Evolutionary conservation across 306 rosid species (phyloP).

Genomic region (Quercus parvula): DNA sequence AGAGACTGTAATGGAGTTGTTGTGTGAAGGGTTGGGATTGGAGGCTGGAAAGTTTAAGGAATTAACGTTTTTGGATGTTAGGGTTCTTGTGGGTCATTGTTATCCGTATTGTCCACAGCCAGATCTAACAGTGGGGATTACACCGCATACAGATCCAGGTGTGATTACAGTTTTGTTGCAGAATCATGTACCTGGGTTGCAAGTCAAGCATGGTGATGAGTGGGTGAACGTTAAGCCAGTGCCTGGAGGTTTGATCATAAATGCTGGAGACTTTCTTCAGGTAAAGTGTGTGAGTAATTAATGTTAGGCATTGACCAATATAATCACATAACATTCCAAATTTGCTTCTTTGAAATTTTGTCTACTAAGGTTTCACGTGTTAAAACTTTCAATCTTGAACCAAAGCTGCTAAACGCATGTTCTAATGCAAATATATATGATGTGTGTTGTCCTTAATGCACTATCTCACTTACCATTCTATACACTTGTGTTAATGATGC

Average conservation of each 20-base stretch:
- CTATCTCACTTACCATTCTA: no score
- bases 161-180: slow-evolving; percentile 21
- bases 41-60: slow-evolving; percentile 29
- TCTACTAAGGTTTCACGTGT: no score
- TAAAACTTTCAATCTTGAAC: no score
- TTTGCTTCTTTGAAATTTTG: no score
- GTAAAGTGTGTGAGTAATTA: not conserved
- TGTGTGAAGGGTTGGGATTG: slow-evolving; percentile 39
- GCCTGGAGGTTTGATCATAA: slow-evolving; percentile 27
- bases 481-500: no score
- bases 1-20: slow-evolving; percentile 36
- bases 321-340: no score
- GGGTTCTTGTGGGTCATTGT: slow-evolving; percentile 14
- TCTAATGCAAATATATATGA: no score
- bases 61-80: slow-evolving; percentile 9
- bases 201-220: slow-evolving; percentile 22
- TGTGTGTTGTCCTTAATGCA: no score
- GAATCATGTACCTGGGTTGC: slow-evolving; percentile 31
- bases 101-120: slow-evolving; percentile 44
- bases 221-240: slow-evolving; percentile 30
- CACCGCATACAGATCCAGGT: slow-evolving; percentile 30
- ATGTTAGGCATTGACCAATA: no score
- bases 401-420: no score
- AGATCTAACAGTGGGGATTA: slow-evolving; percentile 31
- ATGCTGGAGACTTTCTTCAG: slow-evolving; percentile 37